Conservation (phyloP, 352 stramenopile genomes). For the Phytophthora ramorum region DNA sequence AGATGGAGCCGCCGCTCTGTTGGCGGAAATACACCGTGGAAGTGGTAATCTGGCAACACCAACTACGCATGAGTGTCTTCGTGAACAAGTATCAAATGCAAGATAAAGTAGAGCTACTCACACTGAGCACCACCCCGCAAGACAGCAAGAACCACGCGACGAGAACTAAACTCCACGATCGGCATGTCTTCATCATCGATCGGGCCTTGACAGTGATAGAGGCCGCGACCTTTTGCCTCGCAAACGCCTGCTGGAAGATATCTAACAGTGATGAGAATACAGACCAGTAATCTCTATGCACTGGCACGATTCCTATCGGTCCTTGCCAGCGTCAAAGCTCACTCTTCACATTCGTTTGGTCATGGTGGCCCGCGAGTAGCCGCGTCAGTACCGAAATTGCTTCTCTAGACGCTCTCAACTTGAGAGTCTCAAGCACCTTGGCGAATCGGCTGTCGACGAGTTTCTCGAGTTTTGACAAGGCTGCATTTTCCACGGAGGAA, state of each 20-base stretch:
- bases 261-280: background rate
- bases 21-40: constrained; percentile 76
- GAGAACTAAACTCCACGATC: background rate
- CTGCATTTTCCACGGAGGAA: background rate
- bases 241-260: constrained; percentile 1
- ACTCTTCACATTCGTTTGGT: no score
- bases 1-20: constrained; percentile 58
- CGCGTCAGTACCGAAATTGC: constrained; percentile 12
- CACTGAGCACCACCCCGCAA: constrained; percentile 1
- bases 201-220: background rate
- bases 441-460: constrained; percentile 23
- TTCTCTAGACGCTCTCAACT: constrained; percentile 19
- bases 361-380: no score
- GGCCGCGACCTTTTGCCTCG: constrained; percentile 18
- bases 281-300: no score
- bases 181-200: background rate
- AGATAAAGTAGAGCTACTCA: background rate
- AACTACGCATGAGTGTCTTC: background rate
- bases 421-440: constrained; percentile 18
- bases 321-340: no score
- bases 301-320: no score
- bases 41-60: constrained; percentile 20
- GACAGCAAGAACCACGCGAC: constrained; percentile 4
- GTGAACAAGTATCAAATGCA: background rate
- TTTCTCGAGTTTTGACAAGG: constrained; percentile 17